Evolutionary conservation across 768 basidiomycete genomes (phyloP).

Genomic region (Gloeostereum incarnatum): DNA sequence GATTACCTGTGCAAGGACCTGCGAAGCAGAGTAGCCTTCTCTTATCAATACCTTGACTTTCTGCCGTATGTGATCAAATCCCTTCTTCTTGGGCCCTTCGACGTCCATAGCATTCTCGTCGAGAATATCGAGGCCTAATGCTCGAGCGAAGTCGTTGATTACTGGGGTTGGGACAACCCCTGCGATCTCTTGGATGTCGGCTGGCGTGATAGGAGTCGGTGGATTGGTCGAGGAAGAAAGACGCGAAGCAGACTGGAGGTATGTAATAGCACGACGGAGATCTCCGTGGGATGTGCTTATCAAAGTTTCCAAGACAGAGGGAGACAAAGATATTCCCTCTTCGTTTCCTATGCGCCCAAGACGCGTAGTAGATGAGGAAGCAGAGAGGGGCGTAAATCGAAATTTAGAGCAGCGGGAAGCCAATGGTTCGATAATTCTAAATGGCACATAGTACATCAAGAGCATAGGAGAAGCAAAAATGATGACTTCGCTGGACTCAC

Average conservation of each 20-base stretch:
- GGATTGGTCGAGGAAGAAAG: slow-evolving; percentile 68
- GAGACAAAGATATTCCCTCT: slow-evolving; percentile 55
- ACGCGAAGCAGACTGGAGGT: slow-evolving; percentile 91
- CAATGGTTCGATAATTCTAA: slow-evolving; percentile 94
- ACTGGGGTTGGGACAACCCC: slow-evolving; percentile 82
- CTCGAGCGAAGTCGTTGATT: slow-evolving; percentile 57
- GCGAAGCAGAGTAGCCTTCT: slow-evolving; percentile 89
- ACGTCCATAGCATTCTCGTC: slow-evolving; percentile 43
- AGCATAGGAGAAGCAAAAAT: not conserved
- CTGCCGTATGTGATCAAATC: slow-evolving; percentile 54
- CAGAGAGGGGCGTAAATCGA: slow-evolving; percentile 89
- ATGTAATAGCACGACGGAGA: slow-evolving; percentile 94
- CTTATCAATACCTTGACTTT: slow-evolving; percentile 72
- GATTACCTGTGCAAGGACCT: slow-evolving; percentile 78
- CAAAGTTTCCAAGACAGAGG: slow-evolving; percentile 59
- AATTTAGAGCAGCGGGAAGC: slow-evolving; percentile 99
- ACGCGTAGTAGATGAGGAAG: slow-evolving; percentile 62
- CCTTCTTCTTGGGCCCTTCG: slow-evolving; percentile 24
- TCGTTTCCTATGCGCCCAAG: slow-evolving; percentile 71
- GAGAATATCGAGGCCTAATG: slow-evolving; percentile 63
- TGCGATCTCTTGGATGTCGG: slow-evolving; percentile 92
- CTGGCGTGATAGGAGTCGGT: slow-evolving; percentile 63
- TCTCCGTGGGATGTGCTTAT: slow-evolving; percentile 84
- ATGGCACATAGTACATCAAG: no score
- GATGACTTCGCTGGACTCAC: slow-evolving; percentile 29